These are phyloP conservation scores for Sphenostylis stenocarpa DNA, from an alignment of 306 rosid genomes.

Conservation along the genomic window DNA sequence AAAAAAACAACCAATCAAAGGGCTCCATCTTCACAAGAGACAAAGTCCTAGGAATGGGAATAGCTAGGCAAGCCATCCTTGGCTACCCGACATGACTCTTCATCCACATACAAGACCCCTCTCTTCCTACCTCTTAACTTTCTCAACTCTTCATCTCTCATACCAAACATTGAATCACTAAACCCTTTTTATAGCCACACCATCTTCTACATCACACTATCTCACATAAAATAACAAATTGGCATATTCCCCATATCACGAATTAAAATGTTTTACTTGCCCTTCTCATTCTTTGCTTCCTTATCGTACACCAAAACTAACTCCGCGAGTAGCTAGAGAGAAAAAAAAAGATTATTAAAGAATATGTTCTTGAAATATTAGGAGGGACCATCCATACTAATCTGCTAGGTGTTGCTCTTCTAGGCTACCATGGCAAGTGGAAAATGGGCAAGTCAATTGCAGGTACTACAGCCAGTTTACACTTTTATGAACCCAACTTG, in stretches of 20 bases:
- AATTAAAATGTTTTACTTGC: not conserved
- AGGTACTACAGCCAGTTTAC: not conserved
- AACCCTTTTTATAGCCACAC: constrained; percentile 46
- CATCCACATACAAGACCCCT: constrained; percentile 57
- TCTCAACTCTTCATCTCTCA: not conserved
- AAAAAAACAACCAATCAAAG: constrained; percentile 30
- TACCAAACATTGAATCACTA: not conserved
- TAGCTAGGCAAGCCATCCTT: constrained; percentile 74
- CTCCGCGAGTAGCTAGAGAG: not conserved
- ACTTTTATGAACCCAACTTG: constrained; percentile 41
- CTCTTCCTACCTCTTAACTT: constrained; percentile 34
- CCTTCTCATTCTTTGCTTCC: constrained; percentile 10
- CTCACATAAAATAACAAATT: not conserved
- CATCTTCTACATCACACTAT: not conserved
- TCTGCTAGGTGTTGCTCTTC: constrained; percentile 17
- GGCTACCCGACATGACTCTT: constrained; percentile 60
- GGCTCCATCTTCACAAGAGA: not conserved
- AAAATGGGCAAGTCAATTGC: constrained; percentile 35
- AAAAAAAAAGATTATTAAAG: constrained; percentile 8
- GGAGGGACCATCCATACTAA: constrained; percentile 35
- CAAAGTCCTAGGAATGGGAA: constrained; percentile 1
- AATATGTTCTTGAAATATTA: constrained; percentile 41
- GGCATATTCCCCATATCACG: constrained; percentile 27
- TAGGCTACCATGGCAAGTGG: not conserved
- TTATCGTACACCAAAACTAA: not conserved